A percentile compares a stretch with the other conserved stretches of the same genome.
Evolutionary conservation across 306 rosid species (phyloP).

Genomic region (Glycyrrhiza uralensis): DNA sequence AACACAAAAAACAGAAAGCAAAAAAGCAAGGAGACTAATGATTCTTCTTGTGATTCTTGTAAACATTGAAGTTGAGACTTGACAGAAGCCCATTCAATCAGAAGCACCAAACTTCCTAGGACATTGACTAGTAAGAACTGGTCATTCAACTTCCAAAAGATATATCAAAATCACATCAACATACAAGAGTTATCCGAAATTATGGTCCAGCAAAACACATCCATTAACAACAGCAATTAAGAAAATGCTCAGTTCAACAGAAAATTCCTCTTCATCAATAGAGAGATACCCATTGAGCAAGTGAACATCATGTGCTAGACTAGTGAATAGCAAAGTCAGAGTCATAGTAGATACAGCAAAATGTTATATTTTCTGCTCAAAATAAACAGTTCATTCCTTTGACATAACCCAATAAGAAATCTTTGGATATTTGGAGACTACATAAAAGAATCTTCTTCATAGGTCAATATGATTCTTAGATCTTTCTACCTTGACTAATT

Average conservation of each 20-base stretch:
- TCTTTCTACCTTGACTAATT: background rate
- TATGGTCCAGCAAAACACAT: background rate
- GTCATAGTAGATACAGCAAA: background rate
- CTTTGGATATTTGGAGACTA: background rate
- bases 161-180: background rate
- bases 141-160: constrained; percentile 11
- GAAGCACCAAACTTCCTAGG: background rate
- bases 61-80: background rate
- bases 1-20: background rate
- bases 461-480: background rate
- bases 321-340: background rate
- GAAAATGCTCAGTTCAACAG: background rate
- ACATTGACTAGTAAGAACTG: background rate
- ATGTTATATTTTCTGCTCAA: background rate
- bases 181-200: background rate
- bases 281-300: background rate
- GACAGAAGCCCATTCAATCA: background rate
- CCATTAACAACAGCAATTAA: background rate
- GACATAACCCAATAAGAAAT: background rate
- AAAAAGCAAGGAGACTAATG: background rate
- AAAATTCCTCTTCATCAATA: background rate
- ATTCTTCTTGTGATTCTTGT: background rate
- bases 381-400: background rate
- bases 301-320: background rate
- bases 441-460: background rate